Evolutionary conservation across 2,329 filamentous ascomycete genomes (phyloP).

Genomic region (Laburnicola sp.): DNA sequence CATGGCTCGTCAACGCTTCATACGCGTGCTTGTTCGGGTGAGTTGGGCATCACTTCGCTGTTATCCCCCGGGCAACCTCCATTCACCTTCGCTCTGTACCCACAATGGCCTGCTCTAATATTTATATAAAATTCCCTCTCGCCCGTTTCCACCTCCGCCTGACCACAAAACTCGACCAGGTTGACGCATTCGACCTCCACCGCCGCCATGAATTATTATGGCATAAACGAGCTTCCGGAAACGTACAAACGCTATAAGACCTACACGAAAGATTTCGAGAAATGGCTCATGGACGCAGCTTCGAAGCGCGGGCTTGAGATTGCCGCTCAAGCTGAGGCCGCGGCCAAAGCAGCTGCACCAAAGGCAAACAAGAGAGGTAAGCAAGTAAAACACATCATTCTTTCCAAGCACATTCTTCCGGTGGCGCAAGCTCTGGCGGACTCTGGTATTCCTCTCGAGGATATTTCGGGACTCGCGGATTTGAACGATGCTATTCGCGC

Average conservation of each 20-base stretch:
- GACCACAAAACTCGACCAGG: too few species aligned
- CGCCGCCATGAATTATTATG: conserved; percentile 20
- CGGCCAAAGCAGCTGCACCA: conserved; percentile 6
- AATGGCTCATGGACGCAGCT: conserved; percentile 21
- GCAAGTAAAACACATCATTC: conserved; percentile 13
- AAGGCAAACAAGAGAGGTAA: not conserved
- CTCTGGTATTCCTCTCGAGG: conserved; percentile 12
- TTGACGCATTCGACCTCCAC: not conserved
- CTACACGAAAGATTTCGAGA: conserved; percentile 18
- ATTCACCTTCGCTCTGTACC: too few species aligned
- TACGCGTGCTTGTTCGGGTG: too few species aligned
- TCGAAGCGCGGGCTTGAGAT: conserved; percentile 17
- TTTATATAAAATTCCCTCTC: too few species aligned
- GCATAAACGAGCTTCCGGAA: conserved; percentile 19
- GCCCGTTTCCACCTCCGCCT: too few species aligned
- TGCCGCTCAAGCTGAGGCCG: conserved; percentile 6
- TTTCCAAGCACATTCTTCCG: conserved; percentile 6
- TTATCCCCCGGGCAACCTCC: too few species aligned
- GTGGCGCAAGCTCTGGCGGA: conserved; percentile 18
- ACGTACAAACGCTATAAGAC: conserved; percentile 23
- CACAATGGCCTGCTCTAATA: too few species aligned
- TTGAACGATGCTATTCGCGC: conserved; percentile 22
- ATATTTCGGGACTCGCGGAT: conserved; percentile 18
- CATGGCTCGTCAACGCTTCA: too few species aligned
- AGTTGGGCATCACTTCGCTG: too few species aligned